Percentiles rank a stretch among this genome's conserved stretches.
phyloP scores from a whole-genome alignment of 108 stramenopile species.

The Craspedostauros australis region DNA sequence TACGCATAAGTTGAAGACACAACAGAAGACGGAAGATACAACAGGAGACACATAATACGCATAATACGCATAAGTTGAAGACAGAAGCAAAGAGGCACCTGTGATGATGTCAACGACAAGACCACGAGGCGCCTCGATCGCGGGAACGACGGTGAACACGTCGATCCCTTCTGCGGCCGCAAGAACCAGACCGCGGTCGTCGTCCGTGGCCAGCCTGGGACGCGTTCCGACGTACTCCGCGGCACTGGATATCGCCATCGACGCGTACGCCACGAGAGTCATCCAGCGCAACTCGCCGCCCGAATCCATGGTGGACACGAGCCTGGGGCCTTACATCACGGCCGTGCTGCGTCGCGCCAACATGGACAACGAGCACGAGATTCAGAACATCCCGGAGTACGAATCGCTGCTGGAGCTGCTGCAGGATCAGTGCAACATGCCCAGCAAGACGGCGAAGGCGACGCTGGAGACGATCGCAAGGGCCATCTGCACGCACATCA shows the following conservation, averaged over 20 bases:
- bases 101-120: too few species aligned
- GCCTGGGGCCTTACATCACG: conserved; percentile 64
- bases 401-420: conserved; percentile 62
- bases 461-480: conserved; percentile 43
- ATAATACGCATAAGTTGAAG: too few species aligned
- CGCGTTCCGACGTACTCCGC: conserved; percentile 1
- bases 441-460: conserved; percentile 20
- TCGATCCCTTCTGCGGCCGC: too few species aligned
- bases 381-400: conserved; percentile 35
- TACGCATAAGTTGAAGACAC: too few species aligned
- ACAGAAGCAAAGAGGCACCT: too few species aligned
- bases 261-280: conserved; percentile 50
- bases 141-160: too few species aligned
- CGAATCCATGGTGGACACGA: conserved; percentile 39
- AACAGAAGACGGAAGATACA: too few species aligned
- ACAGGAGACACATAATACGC: too few species aligned
- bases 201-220: background rate
- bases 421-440: conserved; percentile 62
- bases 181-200: too few species aligned
- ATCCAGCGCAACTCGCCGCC: conserved; percentile 31
- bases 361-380: conserved; percentile 5
- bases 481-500: conserved; percentile 37
- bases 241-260: conserved; percentile 45
- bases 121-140: too few species aligned
- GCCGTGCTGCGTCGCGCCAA: conserved; percentile 39